Base-by-base conservation (phyloP, 108 stramenopile genomes). In the Chaetoceros muelleri region DNA sequence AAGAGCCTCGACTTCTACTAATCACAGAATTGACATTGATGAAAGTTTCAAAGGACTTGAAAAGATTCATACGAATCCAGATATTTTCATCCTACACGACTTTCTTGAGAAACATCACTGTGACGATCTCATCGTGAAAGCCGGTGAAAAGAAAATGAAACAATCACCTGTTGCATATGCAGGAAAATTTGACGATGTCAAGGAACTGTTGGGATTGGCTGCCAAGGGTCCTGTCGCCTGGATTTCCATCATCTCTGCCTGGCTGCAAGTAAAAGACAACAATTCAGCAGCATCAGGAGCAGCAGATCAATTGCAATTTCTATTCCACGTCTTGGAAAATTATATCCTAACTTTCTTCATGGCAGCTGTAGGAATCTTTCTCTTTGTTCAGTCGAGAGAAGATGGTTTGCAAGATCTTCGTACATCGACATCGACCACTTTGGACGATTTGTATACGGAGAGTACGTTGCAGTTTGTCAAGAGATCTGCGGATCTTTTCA, bases 91-190 rank as follows among this genome's bases (percentile, higher is more conserved):
- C n/a, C 74, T 87, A 24, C 61, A 72, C 18, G 52, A 71, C 7
- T 84, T 87, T 57, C 53, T 87, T 5, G 70, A 72, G 24, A 51
- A 51, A 44, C 44, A 30, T 10, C 56, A 64, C 21, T 84, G 82
- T 59, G 55, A 77, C 1, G 82, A 79, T 53, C 22, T 87, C 0
- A 78, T 87, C 47, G 45, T 54, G 13, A 48, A 45, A 5, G 86
- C 80, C 0, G 57, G 45, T 1, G 69, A 59, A 10, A 80, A 77
- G 60, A 69, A 71, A 18, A 57, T 81, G 47, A 48, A 61, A 30
- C 80, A 67, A 25, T 80, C 78, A 21, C 86, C 86, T 10, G 82
- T 84, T 19, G 86, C 80, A 22, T 85, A 85, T 60, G 84, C 80
- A 13, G 86, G 86, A 5, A 84, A 82, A 82, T 82, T 78, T 18